Conservation (phyloP, 176 grass and related monocot genomes). For the Ensete glaucum region DNA sequence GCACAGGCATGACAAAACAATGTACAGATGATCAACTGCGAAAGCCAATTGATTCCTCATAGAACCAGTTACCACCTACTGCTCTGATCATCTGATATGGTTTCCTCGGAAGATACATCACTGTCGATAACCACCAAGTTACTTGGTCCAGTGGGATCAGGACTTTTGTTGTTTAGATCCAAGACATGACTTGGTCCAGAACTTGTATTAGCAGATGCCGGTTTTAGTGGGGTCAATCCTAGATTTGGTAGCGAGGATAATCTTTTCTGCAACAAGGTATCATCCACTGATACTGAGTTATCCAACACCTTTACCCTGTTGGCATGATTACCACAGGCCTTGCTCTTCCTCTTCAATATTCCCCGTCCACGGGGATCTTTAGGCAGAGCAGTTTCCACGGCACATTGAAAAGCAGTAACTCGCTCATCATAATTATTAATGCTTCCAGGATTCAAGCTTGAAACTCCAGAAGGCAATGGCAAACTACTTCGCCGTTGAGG, state of each 20-base stretch:
- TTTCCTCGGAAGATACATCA: constrained; percentile 55
- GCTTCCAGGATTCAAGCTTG: neutral
- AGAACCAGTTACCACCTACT: neutral
- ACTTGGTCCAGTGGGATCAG: constrained; percentile 16
- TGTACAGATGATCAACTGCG: constrained; percentile 3
- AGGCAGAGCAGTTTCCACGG: constrained; percentile 20
- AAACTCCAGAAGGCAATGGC: constrained; percentile 13
- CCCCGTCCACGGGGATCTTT: constrained; percentile 27
- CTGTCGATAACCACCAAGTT: constrained; percentile 26
- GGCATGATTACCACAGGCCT: neutral
- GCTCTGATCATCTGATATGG: constrained; percentile 40
- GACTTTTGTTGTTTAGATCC: constrained; percentile 31
- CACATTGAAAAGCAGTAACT: constrained; percentile 16
- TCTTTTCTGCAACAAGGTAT: neutral
- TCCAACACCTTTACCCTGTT: neutral
- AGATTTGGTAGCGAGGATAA: neutral
- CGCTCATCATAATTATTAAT: constrained; percentile 9
- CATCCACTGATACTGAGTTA: neutral
- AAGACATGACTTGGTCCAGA: constrained; percentile 17
- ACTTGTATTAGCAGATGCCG: constrained; percentile 28
- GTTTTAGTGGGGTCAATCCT: neutral
- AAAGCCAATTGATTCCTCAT: neutral
- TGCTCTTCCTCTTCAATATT: constrained; percentile 35
- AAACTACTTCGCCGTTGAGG: constrained; percentile 15
- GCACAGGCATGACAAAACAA: neutral